These are phyloP conservation scores for Dictyostelium capitatum DNA, from an alignment of 78 protist species.

Conservation along the genomic window DNA sequence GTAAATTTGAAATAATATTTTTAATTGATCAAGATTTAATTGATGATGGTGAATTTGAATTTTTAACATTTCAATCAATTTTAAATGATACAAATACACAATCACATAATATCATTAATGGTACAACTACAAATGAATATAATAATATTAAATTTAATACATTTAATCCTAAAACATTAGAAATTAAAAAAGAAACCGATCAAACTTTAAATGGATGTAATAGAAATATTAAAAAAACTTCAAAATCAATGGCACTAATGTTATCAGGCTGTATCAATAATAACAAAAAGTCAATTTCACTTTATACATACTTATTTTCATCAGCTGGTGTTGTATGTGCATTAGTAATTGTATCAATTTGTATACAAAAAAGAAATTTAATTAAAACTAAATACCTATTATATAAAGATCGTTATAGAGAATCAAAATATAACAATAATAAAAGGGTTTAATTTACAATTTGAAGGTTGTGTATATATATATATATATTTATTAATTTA, in stretches of 20 bases:
- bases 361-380: not conserved
- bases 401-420: not conserved
- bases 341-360: not conserved
- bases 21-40: not conserved
- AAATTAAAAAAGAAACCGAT: not conserved
- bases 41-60: not conserved
- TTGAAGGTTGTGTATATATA: too few relatives aligned
- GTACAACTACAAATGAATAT: too few relatives aligned
- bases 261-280: not conserved
- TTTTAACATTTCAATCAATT: not conserved
- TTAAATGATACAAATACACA: too few relatives aligned
- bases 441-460: not conserved
- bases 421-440: constrained; percentile 14
- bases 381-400: constrained; percentile 8
- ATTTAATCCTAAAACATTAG: not conserved
- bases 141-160: too few relatives aligned
- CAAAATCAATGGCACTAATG: not conserved
- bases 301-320: not conserved
- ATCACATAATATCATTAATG: too few relatives aligned
- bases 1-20: not conserved
- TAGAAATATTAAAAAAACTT: not conserved
- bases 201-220: not conserved
- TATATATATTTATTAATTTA: too few relatives aligned
- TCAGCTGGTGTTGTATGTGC: not conserved
- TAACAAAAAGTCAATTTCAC: not conserved